phyloP scores from a whole-genome alignment of 176 grass and related monocot genomes.

The Oryza meyeriana region DNA sequence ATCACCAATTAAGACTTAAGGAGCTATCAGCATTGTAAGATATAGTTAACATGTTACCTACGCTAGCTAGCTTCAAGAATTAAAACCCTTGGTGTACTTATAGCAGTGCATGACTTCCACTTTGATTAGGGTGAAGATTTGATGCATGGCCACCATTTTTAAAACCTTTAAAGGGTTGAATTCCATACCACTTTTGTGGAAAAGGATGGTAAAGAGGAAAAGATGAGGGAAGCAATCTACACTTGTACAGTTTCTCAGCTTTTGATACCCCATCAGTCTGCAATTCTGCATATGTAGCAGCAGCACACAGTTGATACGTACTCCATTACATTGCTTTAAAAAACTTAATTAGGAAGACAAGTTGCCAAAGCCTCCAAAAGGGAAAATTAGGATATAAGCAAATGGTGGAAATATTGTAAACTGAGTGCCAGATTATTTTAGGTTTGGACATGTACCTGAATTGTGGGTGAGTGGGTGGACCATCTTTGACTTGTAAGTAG shows the following conservation, averaged over 20 bases:
- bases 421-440: conserved; percentile 1
- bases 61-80: neutral
- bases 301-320: neutral
- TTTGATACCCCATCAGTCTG: conserved; percentile 16
- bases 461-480: conserved; percentile 41
- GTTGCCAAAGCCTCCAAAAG: conserved; percentile 5
- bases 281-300: neutral
- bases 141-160: conserved; percentile 14
- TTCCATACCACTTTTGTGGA: conserved; percentile 26
- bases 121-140: neutral
- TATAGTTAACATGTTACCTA: neutral
- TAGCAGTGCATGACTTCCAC: neutral
- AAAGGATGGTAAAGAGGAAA: conserved; percentile 35
- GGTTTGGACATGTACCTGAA: conserved; percentile 27
- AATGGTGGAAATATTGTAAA: conserved; percentile 2
- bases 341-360: conserved; percentile 1
- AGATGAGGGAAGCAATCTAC: conserved; percentile 32
- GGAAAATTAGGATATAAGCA: neutral
- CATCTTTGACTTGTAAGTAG: conserved; percentile 25
- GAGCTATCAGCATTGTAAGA: neutral
- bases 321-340: neutral
- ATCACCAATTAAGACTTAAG: neutral
- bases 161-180: conserved; percentile 45
- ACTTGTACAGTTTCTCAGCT: conserved; percentile 26
- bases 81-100: neutral